Conservation (phyloP, 306 rosid species). For the Trifolium pratense region DNA sequence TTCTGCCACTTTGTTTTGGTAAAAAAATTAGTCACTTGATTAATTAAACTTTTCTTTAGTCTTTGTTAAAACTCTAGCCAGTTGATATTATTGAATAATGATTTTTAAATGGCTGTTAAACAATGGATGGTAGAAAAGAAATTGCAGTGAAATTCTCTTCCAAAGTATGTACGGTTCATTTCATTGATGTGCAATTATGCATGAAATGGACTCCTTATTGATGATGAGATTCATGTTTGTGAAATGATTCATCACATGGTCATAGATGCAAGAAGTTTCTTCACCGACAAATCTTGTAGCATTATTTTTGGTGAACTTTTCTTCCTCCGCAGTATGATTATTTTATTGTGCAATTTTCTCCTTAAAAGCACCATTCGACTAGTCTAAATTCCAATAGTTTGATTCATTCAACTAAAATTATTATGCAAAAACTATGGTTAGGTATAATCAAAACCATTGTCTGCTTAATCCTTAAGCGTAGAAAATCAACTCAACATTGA, state of each 20-base stretch:
- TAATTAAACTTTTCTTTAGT: not conserved
- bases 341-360: not conserved
- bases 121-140: not conserved
- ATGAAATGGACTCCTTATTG: slow-evolving; percentile 16
- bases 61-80: not conserved
- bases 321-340: not conserved
- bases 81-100: not conserved
- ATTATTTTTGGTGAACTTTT: not conserved
- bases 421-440: slow-evolving; percentile 3
- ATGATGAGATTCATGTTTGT: not conserved
- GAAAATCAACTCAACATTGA: slow-evolving; percentile 4
- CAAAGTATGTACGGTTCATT: slow-evolving; percentile 7
- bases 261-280: not conserved
- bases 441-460: slow-evolving; percentile 1
- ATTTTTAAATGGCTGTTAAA: slow-evolving; percentile 1
- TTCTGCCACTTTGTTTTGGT: slow-evolving; percentile 3
- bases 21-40: slow-evolving; percentile 3
- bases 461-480: not conserved
- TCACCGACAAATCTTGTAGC: not conserved
- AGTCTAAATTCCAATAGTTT: not conserved
- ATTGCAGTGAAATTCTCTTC: slow-evolving; percentile 8
- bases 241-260: slow-evolving; percentile 5
- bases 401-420: not conserved
- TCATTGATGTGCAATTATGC: not conserved
- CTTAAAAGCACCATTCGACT: not conserved